Evolutionary conservation across 208 protist species (phyloP), one percentile per base, ranked within the genome.

Genomic region (Lotmaria passim): DNA sequence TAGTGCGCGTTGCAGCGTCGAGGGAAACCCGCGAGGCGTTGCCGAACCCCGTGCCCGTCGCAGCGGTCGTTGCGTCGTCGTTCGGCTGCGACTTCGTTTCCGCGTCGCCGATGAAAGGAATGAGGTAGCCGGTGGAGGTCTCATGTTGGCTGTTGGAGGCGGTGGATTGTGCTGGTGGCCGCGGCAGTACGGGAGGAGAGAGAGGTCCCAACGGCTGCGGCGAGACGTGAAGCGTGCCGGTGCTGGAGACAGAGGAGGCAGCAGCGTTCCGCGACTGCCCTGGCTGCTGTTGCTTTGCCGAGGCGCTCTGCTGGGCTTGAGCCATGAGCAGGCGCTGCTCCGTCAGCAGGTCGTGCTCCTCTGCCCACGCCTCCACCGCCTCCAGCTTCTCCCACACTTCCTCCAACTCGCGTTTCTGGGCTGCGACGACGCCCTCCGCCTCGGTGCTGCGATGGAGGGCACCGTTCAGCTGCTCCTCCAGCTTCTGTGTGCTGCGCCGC

Each of bases 391-490:
- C 58, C 82, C 82, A 87, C 34, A 87, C 58, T 17, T 69, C 72
- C 33, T 75, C 43, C 31, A 87, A 46, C 59, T 87, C 82, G 23
- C 52, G 69, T n/a, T 73, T 62, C 47, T 81, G 67, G 17, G 68
- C 59, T 17, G 39, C 64, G 21, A 65, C 57, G 23, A 68, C 31
- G 19, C 47, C 41, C 31, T 75, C 58, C 17, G 55, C 39, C 21
- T 72, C 75, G 33, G 67, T 53, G 19, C 60, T 53, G 6, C 60
- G 36, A 62, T 85, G 72, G 19, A 89, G 74, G 19, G 76, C 79
- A 5, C 61, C 38, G 64, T 89, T 85, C 21, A 89, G 79, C 28
- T 74, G 70, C 48, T 89, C 79, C 31, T 85, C 75, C 46, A 69
- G 39, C 23, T 36, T n/a, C 33, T 41, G 51, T 14, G 64, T 34